Conservation (phyloP, 352 stramenopile species). For the Thalassiosira ordinaria region DNA sequence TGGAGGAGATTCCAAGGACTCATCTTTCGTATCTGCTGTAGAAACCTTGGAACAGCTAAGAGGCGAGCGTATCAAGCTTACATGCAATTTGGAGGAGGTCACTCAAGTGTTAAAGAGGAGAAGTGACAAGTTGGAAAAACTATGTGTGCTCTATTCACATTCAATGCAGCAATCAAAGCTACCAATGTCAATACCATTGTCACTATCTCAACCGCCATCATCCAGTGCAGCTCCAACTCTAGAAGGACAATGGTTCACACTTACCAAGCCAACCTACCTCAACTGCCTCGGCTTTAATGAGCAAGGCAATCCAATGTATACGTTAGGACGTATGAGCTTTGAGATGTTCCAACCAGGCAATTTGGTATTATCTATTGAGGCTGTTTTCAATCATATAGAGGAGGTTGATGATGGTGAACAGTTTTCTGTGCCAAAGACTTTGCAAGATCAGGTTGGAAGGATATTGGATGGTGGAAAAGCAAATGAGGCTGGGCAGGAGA, state of each 20-base stretch:
- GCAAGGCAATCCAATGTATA: conserved; percentile 51
- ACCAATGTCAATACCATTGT: not conserved
- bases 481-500: conserved; percentile 51
- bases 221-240: not conserved
- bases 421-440: conserved; percentile 59
- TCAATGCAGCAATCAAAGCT: not conserved
- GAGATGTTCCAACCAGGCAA: conserved; percentile 61
- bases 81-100: not conserved
- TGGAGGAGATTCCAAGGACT: conserved; percentile 7
- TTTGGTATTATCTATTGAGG: conserved; percentile 53
- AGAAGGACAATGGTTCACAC: conserved; percentile 53
- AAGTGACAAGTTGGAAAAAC: conserved; percentile 1
- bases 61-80: not conserved
- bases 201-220: not conserved
- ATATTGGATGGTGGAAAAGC: conserved; percentile 4
- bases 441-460: conserved; percentile 55
- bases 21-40: not conserved
- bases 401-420: conserved; percentile 41
- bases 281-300: conserved; percentile 54
- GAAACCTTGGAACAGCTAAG: not conserved
- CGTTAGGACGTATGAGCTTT: conserved; percentile 54
- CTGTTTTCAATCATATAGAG: conserved; percentile 50
- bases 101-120: not conserved
- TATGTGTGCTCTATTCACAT: no score
- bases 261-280: conserved; percentile 55